Base-by-base conservation (phyloP, 345 rosid species). In the Pugionium dolabratum region DNA sequence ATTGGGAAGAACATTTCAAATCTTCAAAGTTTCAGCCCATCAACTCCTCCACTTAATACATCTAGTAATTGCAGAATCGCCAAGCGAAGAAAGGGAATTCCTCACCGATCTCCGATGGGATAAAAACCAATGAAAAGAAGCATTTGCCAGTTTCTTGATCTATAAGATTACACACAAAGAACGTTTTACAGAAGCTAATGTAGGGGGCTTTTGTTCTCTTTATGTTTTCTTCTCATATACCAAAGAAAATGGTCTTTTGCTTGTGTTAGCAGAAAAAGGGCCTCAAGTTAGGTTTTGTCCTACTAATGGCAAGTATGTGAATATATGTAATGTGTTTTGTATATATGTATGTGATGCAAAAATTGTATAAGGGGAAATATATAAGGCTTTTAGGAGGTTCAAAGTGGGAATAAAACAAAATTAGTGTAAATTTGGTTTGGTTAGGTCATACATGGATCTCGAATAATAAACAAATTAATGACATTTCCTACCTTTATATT, bases 51-150 rank as follows among this genome's bases (percentile, higher is more conserved):
- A 41, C 96, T 97, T 47, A 91, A 93, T 39, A 85, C 95, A 4
- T 75, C 88, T 3, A 79, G 70, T 50, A 85, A 43, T 53, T 78
- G 71, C 79, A 78, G 86, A 39, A 76, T 81, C 1, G 80, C 76
- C 48, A 95, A 91, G 84, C 79, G 99, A 49, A 84, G 99, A 78
- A 95, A 95, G 86, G 97, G 99, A 29, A 87, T 95, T 27, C 97
- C 99, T 44, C 97, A 95, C 69, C 81, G 99, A 28, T 81, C 99
- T 41, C 99, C 99, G 2, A 81, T 89, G 93, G 95, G 85, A 69
- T 68, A 63, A 34, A 34, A 34, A 34, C 5, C 36, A 5, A 34
- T 34, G 36, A 37, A 7, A 28, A 28, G 55, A 28, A 65, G 53
- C 65, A 37, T 32, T 58, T 49, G 66, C 48, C n/a, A 59, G 49